Evolutionary conservation across 2,329 filamentous ascomycete species (phyloP).

Genomic region (Hirsutella thompsonii): DNA sequence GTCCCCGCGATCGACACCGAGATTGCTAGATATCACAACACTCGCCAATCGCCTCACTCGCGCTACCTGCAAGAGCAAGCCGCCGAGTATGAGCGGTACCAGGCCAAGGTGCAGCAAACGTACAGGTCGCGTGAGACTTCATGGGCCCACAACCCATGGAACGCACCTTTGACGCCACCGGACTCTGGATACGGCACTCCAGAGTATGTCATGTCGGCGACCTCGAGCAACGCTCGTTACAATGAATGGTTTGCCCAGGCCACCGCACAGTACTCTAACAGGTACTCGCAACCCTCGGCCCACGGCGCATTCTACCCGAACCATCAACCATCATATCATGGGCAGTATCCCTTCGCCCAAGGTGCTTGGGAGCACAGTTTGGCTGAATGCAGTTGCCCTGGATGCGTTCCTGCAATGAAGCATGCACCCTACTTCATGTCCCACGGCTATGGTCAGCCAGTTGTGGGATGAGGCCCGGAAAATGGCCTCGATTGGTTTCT

Average conservation of each 20-base stretch:
- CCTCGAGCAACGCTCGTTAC: conserved; percentile 40
- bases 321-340: conserved; percentile 26
- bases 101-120: conserved; percentile 24
- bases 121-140: conserved; percentile 32
- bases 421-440: conserved; percentile 33
- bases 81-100: conserved; percentile 36
- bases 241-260: conserved; percentile 43
- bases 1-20: conserved; percentile 34
- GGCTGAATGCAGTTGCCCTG: conserved; percentile 35
- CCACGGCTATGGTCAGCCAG: conserved; percentile 38
- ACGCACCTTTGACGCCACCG: conserved; percentile 41
- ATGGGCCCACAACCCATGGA: conserved; percentile 32
- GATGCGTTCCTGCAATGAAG: conserved; percentile 33
- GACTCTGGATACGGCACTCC: conserved; percentile 51
- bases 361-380: conserved; percentile 38
- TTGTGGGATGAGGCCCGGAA: conserved; percentile 29
- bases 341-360: conserved; percentile 31
- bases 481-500: too few species aligned
- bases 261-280: conserved; percentile 27
- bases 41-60: conserved; percentile 23
- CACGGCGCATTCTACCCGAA: conserved; percentile 27
- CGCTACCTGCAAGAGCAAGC: conserved; percentile 42
- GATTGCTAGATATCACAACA: conserved; percentile 24
- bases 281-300: conserved; percentile 28
- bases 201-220: conserved; percentile 42